Evolutionary conservation across 305 asterid species (phyloP).

Genomic region (Fraxinus latifolia): DNA sequence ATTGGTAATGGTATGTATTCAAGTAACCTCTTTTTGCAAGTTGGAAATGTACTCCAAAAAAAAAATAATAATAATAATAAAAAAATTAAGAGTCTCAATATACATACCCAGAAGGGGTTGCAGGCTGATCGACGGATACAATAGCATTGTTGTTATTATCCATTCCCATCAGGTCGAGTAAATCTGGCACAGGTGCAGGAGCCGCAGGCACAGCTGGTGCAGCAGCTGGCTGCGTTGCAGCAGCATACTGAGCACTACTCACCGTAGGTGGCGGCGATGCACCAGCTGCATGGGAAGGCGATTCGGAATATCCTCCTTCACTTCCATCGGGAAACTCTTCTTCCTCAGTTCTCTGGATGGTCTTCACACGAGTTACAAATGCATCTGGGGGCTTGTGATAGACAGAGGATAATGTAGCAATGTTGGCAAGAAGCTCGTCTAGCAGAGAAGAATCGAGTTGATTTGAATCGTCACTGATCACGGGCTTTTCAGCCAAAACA

Average conservation of each 20-base stretch:
- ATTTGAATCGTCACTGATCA: conserved; percentile 94
- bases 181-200: conserved; percentile 48
- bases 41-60: neutral
- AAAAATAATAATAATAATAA: neutral
- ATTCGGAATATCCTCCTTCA: conserved; percentile 70
- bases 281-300: conserved; percentile 63
- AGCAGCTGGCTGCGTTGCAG: conserved; percentile 41
- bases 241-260: conserved; percentile 42
- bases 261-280: conserved; percentile 63
- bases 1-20: neutral
- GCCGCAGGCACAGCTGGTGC: conserved; percentile 36
- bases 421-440: conserved; percentile 95
- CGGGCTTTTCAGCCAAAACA: conserved; percentile 98
- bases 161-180: conserved; percentile 48
- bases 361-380: conserved; percentile 88
- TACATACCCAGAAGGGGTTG: conserved; percentile 40
- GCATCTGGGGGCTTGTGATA: conserved; percentile 99
- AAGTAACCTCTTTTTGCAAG: neutral
- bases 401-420: conserved; percentile 96
- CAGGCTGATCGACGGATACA: conserved; percentile 47
- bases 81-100: neutral
- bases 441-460: conserved; percentile 87
- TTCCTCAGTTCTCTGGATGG: conserved; percentile 82
- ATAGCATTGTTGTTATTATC: conserved; percentile 39
- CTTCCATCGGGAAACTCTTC: conserved; percentile 85